Percentiles rank a stretch among this genome's conserved stretches.
Evolutionary conservation across 192 early-diverging fungal species (phyloP).

Genomic region (Phlyctochytrium bullatum): DNA sequence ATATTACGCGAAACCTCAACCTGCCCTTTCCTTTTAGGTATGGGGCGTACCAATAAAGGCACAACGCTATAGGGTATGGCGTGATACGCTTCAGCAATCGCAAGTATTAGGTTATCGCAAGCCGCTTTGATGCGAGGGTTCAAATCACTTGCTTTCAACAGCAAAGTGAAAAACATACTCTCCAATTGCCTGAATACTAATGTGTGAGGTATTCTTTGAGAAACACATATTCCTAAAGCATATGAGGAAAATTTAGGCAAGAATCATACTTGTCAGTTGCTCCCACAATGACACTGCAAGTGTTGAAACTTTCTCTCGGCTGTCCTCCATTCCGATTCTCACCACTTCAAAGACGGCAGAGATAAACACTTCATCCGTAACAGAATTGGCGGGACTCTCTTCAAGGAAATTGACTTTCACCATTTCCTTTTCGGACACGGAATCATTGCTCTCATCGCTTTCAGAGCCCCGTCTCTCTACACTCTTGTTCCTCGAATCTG

Average conservation of each 20-base stretch:
- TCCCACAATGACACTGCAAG: conserved; percentile 51
- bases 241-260: not conserved
- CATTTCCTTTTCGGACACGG: conserved; percentile 4
- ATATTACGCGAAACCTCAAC: conserved; percentile 48
- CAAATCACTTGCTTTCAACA: conserved; percentile 55
- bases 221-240: conserved; percentile 42
- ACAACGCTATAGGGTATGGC: conserved; percentile 47
- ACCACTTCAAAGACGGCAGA: conserved; percentile 52
- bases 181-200: conserved; percentile 50
- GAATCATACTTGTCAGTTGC: conserved; percentile 37
- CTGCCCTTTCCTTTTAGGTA: conserved; percentile 34
- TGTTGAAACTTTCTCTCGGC: conserved; percentile 49
- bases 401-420: conserved; percentile 17
- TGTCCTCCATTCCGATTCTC: conserved; percentile 47
- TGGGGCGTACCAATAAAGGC: conserved; percentile 51
- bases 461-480: not conserved
- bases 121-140: conserved; percentile 49
- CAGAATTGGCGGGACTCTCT: conserved; percentile 26
- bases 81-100: conserved; percentile 52
- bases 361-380: conserved; percentile 42
- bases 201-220: conserved; percentile 42
- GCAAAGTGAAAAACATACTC: conserved; percentile 40
- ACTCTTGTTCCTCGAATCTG: not conserved
- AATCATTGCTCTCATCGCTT: not conserved
- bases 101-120: conserved; percentile 43